These are phyloP conservation scores for Platanthera guangdongensis DNA, from an alignment of 106 monocot species.

Conservation along the genomic window DNA sequence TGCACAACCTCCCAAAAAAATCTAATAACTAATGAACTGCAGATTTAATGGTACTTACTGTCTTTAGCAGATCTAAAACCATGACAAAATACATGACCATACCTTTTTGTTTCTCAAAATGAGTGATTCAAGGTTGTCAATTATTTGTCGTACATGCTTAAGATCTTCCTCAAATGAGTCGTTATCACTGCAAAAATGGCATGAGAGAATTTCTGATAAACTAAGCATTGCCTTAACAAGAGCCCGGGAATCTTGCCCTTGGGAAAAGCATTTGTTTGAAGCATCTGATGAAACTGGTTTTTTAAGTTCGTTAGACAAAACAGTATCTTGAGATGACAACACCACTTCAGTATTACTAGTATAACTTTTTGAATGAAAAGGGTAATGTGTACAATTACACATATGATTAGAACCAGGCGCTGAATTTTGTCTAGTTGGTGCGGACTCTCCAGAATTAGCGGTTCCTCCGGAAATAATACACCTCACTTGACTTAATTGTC, in stretches of 20 bases:
- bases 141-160: not conserved
- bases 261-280: slow-evolving; percentile 1
- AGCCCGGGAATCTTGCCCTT: slow-evolving; percentile 7
- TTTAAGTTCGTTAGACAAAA: slow-evolving; percentile 1
- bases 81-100: not conserved
- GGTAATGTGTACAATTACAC: not conserved
- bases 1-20: not conserved
- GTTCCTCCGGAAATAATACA: not conserved
- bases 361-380: slow-evolving; percentile 6
- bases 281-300: slow-evolving; percentile 1
- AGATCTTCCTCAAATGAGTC: not conserved
- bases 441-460: not conserved
- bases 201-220: slow-evolving; percentile 4
- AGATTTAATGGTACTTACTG: not conserved
- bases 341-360: slow-evolving; percentile 5
- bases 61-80: not conserved
- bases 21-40: not conserved
- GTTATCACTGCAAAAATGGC: not conserved
- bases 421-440: not conserved
- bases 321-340: not conserved
- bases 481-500: slow-evolving; percentile 9
- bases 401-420: not conserved
- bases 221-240: slow-evolving; percentile 37
- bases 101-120: slow-evolving; percentile 4
- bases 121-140: slow-evolving; percentile 9